These are phyloP conservation scores for Cystobasidium slooffiae DNA, from an alignment of 1,284 basidiomycete genomes.

Conservation along the genomic window DNA sequence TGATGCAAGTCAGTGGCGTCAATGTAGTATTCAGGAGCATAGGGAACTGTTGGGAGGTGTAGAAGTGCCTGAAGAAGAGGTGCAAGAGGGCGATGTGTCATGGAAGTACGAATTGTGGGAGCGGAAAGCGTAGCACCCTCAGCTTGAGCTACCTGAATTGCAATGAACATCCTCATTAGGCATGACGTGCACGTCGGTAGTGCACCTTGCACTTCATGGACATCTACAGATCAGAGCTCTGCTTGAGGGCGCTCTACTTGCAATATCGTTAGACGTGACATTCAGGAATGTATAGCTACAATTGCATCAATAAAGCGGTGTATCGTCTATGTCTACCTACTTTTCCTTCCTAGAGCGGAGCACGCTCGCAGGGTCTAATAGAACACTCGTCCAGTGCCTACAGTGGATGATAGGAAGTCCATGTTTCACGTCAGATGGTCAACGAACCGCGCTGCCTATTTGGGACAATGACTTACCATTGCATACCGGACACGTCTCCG, in stretches of 20 bases:
- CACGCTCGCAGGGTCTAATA: background rate
- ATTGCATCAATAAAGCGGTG: too few species aligned
- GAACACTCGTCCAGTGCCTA: constrained; percentile 34
- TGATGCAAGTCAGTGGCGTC: constrained; percentile 63
- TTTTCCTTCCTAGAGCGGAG: background rate
- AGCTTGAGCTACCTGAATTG: background rate
- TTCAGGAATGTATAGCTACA: constrained; percentile 1
- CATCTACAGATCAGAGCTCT: too few species aligned
- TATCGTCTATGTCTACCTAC: background rate
- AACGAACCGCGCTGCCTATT: background rate
- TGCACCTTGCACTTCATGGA: too few species aligned
- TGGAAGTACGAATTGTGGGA: constrained; percentile 95
- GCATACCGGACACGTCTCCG: constrained; percentile 32
- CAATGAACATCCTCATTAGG: background rate
- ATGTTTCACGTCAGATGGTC: too few species aligned
- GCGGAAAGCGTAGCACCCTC: constrained; percentile 51
- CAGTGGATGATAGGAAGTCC: background rate
- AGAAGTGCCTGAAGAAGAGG: constrained; percentile 71
- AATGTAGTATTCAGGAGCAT: constrained; percentile 68
- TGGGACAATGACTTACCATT: constrained; percentile 10
- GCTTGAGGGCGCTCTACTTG: too few species aligned
- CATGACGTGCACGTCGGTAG: too few species aligned
- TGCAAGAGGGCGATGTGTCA: constrained; percentile 76
- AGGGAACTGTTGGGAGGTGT: constrained; percentile 72
- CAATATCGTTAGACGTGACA: background rate